Evolutionary conservation across 2,329 filamentous ascomycete genomes (phyloP), one percentile per base, ranked within the genome.

Genomic region (Pseudogymnoascus sp.): DNA sequence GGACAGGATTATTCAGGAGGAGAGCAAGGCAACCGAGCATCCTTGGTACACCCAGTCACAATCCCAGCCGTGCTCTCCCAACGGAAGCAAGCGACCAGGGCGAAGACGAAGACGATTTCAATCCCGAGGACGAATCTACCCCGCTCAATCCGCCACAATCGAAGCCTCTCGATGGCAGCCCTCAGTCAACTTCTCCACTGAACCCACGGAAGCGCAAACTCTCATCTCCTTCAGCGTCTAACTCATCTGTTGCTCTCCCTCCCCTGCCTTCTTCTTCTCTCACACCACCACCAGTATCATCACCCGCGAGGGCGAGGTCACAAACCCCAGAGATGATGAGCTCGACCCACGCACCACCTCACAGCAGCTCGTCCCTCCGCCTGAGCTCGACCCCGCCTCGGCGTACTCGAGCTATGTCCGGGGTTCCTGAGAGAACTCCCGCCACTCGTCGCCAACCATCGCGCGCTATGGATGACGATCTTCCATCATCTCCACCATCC

Each of bases 91-190:
- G 69, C 29, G 74, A 74, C 33, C 68, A 67, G 33, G 73, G 77
- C 35, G 79, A 80, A 27, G 67, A 70, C 10, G 70, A 69, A 33
- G 78, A 82, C 21, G 79, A 82, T 66, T 87, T 84, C 69, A 80
- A 77, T 60, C 87, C 80, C 0, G 85, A 89, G 62, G 85, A 84
- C 29, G 86, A 88, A 74, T 87, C 86, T 13, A 90, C 87, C 5
- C 87, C 87, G 3, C 69, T 87, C 27, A 81, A 84, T 63, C 73
- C 80, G 18, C 75, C 76, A 36, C 80, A 76, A 64, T 75, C 74
- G 40, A 72, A 72, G n/a, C 68, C 71, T 31, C 64, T 64, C 48
- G 71, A 65, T 21, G 65, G 58, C 61, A 61, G 65, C 48, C 64
- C 66, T 58, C 72, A 73, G 13, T 67, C 73, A 29, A 69, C 76